Base-by-base conservation (phyloP, 2,329 filamentous ascomycete species). In the Verticillium alfalfae region DNA sequence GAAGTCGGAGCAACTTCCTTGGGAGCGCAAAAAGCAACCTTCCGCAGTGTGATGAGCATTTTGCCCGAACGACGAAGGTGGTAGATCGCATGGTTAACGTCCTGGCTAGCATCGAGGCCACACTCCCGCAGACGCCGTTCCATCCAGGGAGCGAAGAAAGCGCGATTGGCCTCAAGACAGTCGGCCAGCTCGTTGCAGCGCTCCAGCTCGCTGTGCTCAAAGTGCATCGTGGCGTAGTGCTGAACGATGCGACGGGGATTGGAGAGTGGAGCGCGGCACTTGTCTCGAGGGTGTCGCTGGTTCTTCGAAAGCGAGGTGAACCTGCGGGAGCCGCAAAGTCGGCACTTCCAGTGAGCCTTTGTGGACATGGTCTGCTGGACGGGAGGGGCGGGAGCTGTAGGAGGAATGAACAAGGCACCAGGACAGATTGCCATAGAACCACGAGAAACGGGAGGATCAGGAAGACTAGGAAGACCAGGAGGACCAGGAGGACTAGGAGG, bases 261-360 rank as follows among this genome's bases (percentile, higher is more conserved):
- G 45, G n/a, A 22, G 18, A 52, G 45, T 10, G 45, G 45, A 10
- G 18, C 58, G 65, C 67, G 66, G 66, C 68, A 59, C 69, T 71
- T 41, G 68, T 67, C 59, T 69, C 70, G 62, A 71, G 72, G 60
- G 71, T 66, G 70, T 62, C 64, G 63, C 69, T 68, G 59, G 67
- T 66, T 61, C 49, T 45, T 52, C n/a, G 45, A 18, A 6, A n/a
- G 39, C 9, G 9, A 12, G 45, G 22, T n/a, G 45, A 22, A 52
- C 16, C 10, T n/a, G 8, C 10, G 2, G 7, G 45, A 52, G 9
- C 2, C 3, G 45, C 45, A 52, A 26, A 52, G 45, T 8, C 18
- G 7, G 18, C 45, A 52, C n/a, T 52, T 18, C 45, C 45, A 52
- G 15, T 18, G 15, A 9, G 39, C 39, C 39, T 45, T 45, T 8